Conservation (phyloP, 2,329 filamentous ascomycete species). For the Elsinoe ampelina region DNA sequence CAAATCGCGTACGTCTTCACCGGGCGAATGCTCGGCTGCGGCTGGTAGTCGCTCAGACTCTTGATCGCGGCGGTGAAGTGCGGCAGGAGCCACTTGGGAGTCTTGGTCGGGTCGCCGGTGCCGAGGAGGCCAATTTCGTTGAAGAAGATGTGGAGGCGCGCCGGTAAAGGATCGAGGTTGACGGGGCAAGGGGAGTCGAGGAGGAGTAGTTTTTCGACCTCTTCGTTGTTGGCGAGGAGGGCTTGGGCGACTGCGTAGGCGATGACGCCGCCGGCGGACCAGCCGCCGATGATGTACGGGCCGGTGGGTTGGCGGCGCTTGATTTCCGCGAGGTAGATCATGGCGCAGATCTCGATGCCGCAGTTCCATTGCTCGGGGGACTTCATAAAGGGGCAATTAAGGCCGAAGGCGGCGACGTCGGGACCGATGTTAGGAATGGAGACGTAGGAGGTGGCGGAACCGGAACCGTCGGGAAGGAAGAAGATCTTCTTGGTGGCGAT, state of each 20-base stretch:
- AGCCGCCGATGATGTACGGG: constrained; percentile 46
- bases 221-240: constrained; percentile 39
- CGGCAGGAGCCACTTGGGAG: constrained; percentile 63
- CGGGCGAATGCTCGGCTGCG: constrained; percentile 52
- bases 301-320: constrained; percentile 60
- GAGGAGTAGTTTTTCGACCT: constrained; percentile 42
- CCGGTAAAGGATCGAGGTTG: constrained; percentile 41
- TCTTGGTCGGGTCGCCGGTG: constrained; percentile 48
- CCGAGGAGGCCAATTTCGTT: constrained; percentile 63
- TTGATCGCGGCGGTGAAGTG: constrained; percentile 63
- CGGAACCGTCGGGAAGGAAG: constrained; percentile 44
- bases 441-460: constrained; percentile 59
- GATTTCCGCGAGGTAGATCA: constrained; percentile 60
- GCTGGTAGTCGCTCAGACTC: constrained; percentile 60
- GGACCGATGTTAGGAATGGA: constrained; percentile 46
- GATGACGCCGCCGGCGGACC: constrained; percentile 48
- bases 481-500: constrained; percentile 47
- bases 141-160: constrained; percentile 60
- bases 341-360: constrained; percentile 55
- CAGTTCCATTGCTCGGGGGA: constrained; percentile 56
- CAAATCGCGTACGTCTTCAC: constrained; percentile 59
- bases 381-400: constrained; percentile 66
- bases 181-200: constrained; percentile 47
- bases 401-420: constrained; percentile 43
- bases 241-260: constrained; percentile 44